phyloP scores from a whole-genome alignment of 176 grass and related monocot species.

The Hordeum vulgare region MorexV3_pseudomolecules_assembly NC_058521.1:466896960-466897459 shows the following conservation, averaged over 20 bases:
- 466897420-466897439: neutral
- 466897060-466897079: too few species aligned
- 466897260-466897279: neutral
- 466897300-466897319: neutral
- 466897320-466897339: neutral
- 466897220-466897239: neutral
- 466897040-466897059: too few species aligned
- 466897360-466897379: neutral
- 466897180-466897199: neutral
- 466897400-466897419: neutral
- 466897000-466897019: too few species aligned
- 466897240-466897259: neutral
- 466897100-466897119: too few species aligned
- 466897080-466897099: too few species aligned
- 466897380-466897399: neutral
- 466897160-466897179: too few species aligned
- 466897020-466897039: too few species aligned
- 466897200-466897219: neutral
- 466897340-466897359: neutral
- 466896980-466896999: too few species aligned
- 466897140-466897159: too few species aligned
- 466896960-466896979: too few species aligned
- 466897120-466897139: too few species aligned
- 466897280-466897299: neutral
- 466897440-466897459: neutral